phyloP scores from a whole-genome alignment of 441 rosid genomes.

The Raphanus hybrid region DNA sequence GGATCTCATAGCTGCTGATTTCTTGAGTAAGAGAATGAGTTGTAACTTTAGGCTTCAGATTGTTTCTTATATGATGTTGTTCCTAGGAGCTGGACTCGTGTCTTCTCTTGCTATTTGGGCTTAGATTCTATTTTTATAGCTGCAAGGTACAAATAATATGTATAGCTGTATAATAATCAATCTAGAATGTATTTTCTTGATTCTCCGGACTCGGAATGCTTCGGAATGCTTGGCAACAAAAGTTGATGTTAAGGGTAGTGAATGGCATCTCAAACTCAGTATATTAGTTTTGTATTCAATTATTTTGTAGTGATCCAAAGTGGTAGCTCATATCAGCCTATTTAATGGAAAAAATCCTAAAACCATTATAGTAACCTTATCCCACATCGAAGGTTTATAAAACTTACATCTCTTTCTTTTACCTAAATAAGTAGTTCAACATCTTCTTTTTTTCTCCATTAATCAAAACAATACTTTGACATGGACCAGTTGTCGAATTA shows the following conservation, averaged over 20 bases:
- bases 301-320: no score
- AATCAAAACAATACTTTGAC: no score
- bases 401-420: no score
- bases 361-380: no score
- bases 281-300: background rate
- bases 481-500: no score
- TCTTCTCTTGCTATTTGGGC: slow-evolving; percentile 25
- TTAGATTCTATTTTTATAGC: slow-evolving; percentile 4
- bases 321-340: no score
- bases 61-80: slow-evolving; percentile 73
- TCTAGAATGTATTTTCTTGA: background rate
- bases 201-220: background rate
- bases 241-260: background rate
- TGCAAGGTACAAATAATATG: slow-evolving; percentile 7
- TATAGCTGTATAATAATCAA: slow-evolving; percentile 21
- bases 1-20: no score
- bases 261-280: background rate
- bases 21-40: slow-evolving; percentile 67
- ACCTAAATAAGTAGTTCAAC: no score
- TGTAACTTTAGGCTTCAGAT: slow-evolving; percentile 79
- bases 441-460: no score
- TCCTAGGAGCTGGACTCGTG: slow-evolving; percentile 83
- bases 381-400: no score
- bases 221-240: no score
- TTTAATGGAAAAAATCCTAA: no score